A percentile compares a stretch with the other conserved stretches of the same genome.
phyloP scores from a whole-genome alignment of 1,284 basidiomycete genomes.

The Tetrapyrgos nigripes region DNA sequence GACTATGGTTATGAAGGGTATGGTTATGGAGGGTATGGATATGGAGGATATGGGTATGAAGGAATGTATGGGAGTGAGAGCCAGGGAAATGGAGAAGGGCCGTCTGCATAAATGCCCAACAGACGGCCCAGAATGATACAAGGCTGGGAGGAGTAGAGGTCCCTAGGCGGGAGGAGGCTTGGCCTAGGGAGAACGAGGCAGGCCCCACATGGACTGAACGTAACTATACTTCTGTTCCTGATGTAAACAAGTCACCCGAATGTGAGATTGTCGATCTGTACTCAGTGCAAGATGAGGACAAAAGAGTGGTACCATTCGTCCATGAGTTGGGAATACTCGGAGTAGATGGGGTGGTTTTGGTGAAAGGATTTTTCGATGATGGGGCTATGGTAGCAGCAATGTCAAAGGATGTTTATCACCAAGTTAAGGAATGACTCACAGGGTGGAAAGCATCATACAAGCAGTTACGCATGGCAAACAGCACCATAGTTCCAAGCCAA shows the following conservation, averaged over 20 bases:
- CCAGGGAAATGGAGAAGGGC: no score
- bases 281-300: no score
- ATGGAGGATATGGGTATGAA: no score
- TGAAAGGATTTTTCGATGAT: constrained; percentile 28
- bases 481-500: constrained; percentile 25
- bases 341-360: background rate
- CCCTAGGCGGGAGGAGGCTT: background rate
- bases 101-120: no score
- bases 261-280: no score
- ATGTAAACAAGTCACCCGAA: background rate
- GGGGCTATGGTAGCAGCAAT: constrained; percentile 37
- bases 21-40: no score
- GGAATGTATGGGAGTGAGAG: no score
- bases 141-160: no score
- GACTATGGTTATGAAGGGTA: no score
- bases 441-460: constrained; percentile 18
- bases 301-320: no score
- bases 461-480: constrained; percentile 35
- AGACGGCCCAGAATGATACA: no score
- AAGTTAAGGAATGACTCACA: constrained; percentile 17
- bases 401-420: constrained; percentile 20
- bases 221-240: background rate
- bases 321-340: background rate
- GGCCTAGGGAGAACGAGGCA: background rate
- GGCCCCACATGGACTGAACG: background rate